These are phyloP conservation scores for Plantago lanceolata DNA, from an alignment of 305 asterid genomes.

Conservation along the genomic window DNA sequence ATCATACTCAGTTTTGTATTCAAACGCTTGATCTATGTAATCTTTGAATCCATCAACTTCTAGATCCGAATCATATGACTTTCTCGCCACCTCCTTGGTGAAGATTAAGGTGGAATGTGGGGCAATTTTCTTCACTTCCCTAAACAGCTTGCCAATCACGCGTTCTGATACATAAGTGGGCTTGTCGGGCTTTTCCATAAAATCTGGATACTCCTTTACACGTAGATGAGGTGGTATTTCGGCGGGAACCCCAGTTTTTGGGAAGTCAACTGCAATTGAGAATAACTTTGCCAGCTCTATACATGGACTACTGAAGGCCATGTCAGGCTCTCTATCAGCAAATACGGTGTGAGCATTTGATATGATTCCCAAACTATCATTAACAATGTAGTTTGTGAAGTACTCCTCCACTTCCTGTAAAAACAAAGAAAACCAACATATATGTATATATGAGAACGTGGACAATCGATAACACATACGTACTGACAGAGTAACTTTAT, in stretches of 20 bases:
- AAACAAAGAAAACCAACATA: conserved; percentile 23
- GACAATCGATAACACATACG: too few species aligned
- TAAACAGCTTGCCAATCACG: conserved; percentile 74
- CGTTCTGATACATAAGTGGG: conserved; percentile 40
- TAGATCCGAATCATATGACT: conserved; percentile 56
- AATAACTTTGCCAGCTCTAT: conserved; percentile 55
- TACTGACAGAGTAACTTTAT: too few species aligned
- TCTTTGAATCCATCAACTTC: conserved; percentile 60
- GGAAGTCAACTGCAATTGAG: conserved; percentile 87
- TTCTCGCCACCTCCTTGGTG: conserved; percentile 57
- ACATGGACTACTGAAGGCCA: conserved; percentile 59
- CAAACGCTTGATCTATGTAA: conserved; percentile 55
- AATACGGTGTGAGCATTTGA: conserved; percentile 80
- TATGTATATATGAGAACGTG: background rate
- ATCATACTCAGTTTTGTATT: conserved; percentile 64
- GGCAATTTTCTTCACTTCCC: conserved; percentile 58
- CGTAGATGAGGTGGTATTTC: conserved; percentile 68
- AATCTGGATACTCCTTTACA: conserved; percentile 77
- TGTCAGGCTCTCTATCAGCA: conserved; percentile 54
- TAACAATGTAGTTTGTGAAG: conserved; percentile 78
- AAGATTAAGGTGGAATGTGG: conserved; percentile 40
- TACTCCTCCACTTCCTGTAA: too few species aligned
- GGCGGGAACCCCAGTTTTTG: conserved; percentile 88
- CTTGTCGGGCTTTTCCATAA: conserved; percentile 91
- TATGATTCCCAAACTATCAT: conserved; percentile 78